A percentile compares a stretch with the other conserved stretches of the same genome.
Evolutionary conservation across 441 rosid genomes (phyloP).

Genomic region (California macrophylla): DNA sequence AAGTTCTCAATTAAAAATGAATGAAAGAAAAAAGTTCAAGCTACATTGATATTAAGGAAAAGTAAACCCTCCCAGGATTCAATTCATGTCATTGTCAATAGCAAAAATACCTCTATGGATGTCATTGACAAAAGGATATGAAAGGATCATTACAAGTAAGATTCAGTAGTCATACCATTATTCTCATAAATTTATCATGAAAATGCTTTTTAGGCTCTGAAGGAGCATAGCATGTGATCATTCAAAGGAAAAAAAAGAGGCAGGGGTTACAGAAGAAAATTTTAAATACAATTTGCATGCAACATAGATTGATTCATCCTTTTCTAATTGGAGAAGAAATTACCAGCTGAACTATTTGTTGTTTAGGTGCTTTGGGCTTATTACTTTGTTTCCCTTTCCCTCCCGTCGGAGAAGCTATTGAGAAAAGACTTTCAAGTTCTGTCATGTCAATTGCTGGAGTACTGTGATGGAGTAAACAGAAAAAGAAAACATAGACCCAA

Average conservation of each 20-base stretch:
- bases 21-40: no score
- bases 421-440: constrained; percentile 86
- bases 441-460: constrained; percentile 91
- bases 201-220: neutral
- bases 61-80: neutral
- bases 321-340: constrained; percentile 3
- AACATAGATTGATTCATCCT: no score
- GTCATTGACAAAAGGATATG: neutral
- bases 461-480: constrained; percentile 29
- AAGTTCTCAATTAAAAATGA: no score
- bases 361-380: constrained; percentile 44
- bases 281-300: neutral
- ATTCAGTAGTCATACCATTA: neutral
- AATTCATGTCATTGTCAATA: no score
- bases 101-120: no score
- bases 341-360: constrained; percentile 95
- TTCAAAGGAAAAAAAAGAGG: neutral
- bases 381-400: constrained; percentile 28
- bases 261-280: neutral
- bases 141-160: neutral
- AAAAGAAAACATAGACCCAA: constrained; percentile 5
- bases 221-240: neutral
- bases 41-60: no score
- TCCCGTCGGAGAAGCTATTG: constrained; percentile 47
- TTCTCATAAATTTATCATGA: neutral